phyloP scores from a whole-genome alignment of 163 green algal genomes.

The Prototheca cutis region DNA sequence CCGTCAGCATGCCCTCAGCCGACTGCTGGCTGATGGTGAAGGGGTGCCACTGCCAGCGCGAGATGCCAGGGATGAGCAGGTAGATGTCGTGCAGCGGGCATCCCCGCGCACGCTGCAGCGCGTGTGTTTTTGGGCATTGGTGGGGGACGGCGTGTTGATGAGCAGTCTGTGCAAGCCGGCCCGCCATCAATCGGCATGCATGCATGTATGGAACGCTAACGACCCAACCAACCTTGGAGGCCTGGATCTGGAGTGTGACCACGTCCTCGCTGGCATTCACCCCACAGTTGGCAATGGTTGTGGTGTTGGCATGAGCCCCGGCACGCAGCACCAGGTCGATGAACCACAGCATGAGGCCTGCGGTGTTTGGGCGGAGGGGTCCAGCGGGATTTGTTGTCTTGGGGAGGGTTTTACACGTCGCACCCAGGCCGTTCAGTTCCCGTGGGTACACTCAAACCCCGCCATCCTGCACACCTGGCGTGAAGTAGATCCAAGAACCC shows the following conservation, averaged over 20 bases:
- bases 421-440: no score
- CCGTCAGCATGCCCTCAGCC: conserved; percentile 3
- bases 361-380: no score
- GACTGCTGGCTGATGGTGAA: conserved; percentile 13
- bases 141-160: neutral
- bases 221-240: conserved; percentile 4
- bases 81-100: conserved; percentile 15
- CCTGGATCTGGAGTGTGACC: conserved; percentile 15
- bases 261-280: conserved; percentile 2
- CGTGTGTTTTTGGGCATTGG: no score
- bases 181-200: neutral
- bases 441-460: no score
- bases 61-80: conserved; percentile 9
- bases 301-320: conserved; percentile 22
- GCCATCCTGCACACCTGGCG: no score
- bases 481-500: conserved; percentile 27
- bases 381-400: no score
- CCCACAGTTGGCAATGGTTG: conserved; percentile 8
- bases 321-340: conserved; percentile 23
- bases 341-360: conserved; percentile 22
- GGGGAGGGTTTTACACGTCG: no score
- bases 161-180: neutral
- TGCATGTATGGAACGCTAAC: neutral
- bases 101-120: neutral
- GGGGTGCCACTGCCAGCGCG: conserved; percentile 25